Evolutionary conservation across 192 early-diverging fungal species (phyloP), one percentile per base, ranked within the genome.

Genomic region (Coemansia sp.): DNA sequence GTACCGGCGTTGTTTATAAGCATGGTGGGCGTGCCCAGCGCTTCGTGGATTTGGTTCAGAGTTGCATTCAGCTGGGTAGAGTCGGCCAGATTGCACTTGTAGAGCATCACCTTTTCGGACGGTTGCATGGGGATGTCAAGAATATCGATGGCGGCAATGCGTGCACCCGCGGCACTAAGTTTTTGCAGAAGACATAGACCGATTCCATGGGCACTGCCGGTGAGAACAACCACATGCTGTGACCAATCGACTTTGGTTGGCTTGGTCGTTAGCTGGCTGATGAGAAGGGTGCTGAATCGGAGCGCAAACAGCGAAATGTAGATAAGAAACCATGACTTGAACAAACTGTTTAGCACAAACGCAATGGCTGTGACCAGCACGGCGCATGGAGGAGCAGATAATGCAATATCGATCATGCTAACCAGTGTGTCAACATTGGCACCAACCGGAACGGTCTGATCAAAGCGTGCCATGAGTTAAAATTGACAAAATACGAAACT

Each of bases 1-100:
- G 90, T 88, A 10, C 89, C 93, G 6, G 91, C 93, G 75, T 93
- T 93, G 72, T 92, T 93, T 54, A 95, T 53, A 5, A 95, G 58
- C 45, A 93, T 85, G 1, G 90, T 95, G 6, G 88, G 87, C n/a
- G 84, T 63, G 4, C 91, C 93, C 14, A 87, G 41, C 66, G 88
- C 69, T 11, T 21, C 29, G 21, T 37, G 41, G 27, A 84, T 66
- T 22, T 43, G 17, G 17, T 53, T 60, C 9, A 76, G 22, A 1
- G 58, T 67, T 12, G 7, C 12, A 12, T 49, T 19, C 1, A 83
- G 17, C 48, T 72, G 62, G 15, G 21, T 25, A 0, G 56, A 11
- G 37, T 76, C 65, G 32, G 60, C 37, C 35, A 83, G 59, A 51
- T 83, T 63, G 57, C 76, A 79, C 25, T 57, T 52, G 62, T 83